Conservation (phyloP, 257 asterid species). For the Ilex aquifolium region DNA sequence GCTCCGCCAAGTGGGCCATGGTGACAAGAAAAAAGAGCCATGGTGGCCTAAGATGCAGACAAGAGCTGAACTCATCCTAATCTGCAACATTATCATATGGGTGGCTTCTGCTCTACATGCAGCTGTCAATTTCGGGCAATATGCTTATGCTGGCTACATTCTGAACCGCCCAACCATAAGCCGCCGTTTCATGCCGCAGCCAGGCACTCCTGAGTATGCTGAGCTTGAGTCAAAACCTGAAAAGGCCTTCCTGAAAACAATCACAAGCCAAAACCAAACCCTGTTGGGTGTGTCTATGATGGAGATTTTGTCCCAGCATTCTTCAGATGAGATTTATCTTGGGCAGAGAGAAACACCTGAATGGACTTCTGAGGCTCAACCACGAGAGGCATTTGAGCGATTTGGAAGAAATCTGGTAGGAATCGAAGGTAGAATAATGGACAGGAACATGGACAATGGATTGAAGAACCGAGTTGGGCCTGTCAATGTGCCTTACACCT, state of each 20-base stretch:
- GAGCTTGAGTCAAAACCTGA: slow-evolving; percentile 57
- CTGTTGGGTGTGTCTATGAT: slow-evolving; percentile 60
- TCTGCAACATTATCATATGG: slow-evolving; percentile 71
- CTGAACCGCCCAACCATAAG: slow-evolving; percentile 77
- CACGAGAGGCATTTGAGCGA: slow-evolving; percentile 39
- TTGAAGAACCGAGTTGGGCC: slow-evolving; percentile 57
- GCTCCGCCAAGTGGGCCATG: slow-evolving; percentile 58
- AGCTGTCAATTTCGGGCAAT: slow-evolving; percentile 78
- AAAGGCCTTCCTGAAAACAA: slow-evolving; percentile 52
- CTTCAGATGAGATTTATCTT: slow-evolving; percentile 60
- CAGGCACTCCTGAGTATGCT: slow-evolving; percentile 40
- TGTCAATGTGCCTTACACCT: slow-evolving; percentile 43
- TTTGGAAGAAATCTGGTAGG: slow-evolving; percentile 32
- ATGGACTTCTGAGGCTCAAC: slow-evolving; percentile 44
- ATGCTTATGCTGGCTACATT: slow-evolving; percentile 70
- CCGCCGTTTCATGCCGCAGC: slow-evolving; percentile 65
- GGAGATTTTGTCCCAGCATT: slow-evolving; percentile 66
- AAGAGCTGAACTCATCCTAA: slow-evolving; percentile 33
- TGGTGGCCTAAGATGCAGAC: slow-evolving; percentile 81
- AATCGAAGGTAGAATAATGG: slow-evolving; percentile 35
- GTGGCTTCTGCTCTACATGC: slow-evolving; percentile 84
- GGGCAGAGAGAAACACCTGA: slow-evolving; percentile 57
- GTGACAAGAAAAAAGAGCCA: slow-evolving; percentile 50
- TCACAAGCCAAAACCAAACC: slow-evolving; percentile 67
- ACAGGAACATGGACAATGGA: slow-evolving; percentile 31